Evolutionary conservation across 805 yeast species (phyloP), one percentile per base, ranked within the genome.

Genomic region (Yarrowia sp.): DNA sequence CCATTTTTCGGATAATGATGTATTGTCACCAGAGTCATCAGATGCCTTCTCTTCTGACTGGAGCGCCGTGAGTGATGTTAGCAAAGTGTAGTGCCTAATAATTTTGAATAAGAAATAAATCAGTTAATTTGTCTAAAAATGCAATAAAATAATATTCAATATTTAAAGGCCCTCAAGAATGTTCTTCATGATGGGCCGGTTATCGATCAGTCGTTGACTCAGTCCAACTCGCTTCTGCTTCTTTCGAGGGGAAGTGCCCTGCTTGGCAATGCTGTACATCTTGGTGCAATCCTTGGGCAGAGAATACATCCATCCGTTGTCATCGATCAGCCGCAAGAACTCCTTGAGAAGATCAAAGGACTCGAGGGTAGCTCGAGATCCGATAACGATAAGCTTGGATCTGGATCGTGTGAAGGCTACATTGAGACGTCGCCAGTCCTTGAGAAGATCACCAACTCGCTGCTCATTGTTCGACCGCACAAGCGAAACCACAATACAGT

Each of bases 391-490:
- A 42, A 96, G 79, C 72, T 94, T 94, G 19, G 87, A 81, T 70
- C 83, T 85, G 0, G 99, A 93, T 65, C 99, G 79, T 0, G 98
- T 94, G 71, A 94, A 86, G 0, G 97, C 96, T 33, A 94, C 99
- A 73, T 94, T 94, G 49, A 94, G 81, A 64, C 99, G 80, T 65
- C 97, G 79, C 92, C 97, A 87, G 68, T 94, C 98, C 65, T 81
- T 83, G 42, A 94, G 75, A 44, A 94, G 77, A 27, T 88, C 88
- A 0, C 98, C 98, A 1, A 88, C 85, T 39, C 77, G 78, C 9
- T 78, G 76, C 19, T 81, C 81, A 1, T 77, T 78, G 71, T 92
- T 91, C 4, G 96, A 86, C 53, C 97, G 77, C 3, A 94, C 99
- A 67, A 94, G 76, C 0, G 98, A 93, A 2, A 94, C 88, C 6